Percentiles rank a stretch among this genome's conserved stretches.
Evolutionary conservation across 139 green algal species (phyloP).

Genomic region (Zygnema circumcarinatum): DNA sequence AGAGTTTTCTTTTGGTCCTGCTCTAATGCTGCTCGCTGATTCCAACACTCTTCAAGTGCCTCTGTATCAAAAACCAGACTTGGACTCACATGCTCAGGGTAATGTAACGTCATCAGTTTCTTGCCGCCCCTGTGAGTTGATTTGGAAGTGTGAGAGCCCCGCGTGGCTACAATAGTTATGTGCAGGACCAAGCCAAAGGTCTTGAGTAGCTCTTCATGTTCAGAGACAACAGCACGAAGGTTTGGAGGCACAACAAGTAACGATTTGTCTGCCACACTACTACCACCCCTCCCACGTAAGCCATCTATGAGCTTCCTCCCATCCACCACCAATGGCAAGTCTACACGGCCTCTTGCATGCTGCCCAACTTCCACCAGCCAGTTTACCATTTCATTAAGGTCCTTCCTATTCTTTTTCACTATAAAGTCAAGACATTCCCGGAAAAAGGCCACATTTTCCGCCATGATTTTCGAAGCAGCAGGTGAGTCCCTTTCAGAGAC

Average conservation of each 20-base stretch:
- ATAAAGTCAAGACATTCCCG: background rate
- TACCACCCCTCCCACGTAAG: too few species aligned
- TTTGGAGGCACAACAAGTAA: background rate
- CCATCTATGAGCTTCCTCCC: too few species aligned
- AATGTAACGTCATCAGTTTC: background rate
- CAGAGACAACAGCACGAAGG: background rate
- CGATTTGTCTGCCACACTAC: too few species aligned
- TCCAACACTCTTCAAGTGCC: background rate
- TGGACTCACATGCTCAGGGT: background rate
- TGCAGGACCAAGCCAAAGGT: slow-evolving; percentile 19
- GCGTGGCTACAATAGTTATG: too few species aligned
- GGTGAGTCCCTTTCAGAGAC: background rate
- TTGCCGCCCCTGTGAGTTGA: background rate
- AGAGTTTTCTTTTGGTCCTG: background rate
- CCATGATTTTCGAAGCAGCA: background rate
- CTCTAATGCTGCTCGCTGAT: background rate
- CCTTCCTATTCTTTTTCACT: background rate
- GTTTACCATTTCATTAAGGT: background rate
- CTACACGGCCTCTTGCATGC: too few species aligned
- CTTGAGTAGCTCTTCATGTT: background rate
- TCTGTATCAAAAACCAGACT: slow-evolving; percentile 34
- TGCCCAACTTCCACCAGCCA: background rate
- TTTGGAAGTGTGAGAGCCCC: too few species aligned
- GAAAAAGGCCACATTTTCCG: background rate
- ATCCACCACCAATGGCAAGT: too few species aligned